These are phyloP conservation scores for Populus tremula DNA, from an alignment of 345 rosid genomes.

Conservation along the genomic window DNA sequence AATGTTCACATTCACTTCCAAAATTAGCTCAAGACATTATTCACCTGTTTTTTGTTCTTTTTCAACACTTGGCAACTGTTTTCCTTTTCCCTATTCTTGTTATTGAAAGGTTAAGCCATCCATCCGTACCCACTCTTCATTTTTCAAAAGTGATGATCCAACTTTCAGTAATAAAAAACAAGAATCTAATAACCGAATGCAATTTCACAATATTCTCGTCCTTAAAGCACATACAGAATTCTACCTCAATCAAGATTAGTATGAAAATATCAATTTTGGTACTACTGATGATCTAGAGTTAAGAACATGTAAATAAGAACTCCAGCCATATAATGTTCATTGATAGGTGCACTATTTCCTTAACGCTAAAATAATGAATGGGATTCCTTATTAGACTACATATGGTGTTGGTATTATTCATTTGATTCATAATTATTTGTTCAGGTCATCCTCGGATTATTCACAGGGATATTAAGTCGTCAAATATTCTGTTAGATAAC, in stretches of 20 bases:
- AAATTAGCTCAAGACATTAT: neutral
- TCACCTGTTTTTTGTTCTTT: neutral
- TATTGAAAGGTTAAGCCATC: neutral
- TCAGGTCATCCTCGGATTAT: constrained; percentile 90
- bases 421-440: constrained; percentile 9
- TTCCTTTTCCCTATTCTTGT: neutral
- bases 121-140: neutral
- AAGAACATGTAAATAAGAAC: neutral
- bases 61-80: neutral
- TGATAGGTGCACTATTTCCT: neutral
- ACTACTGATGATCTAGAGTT: neutral
- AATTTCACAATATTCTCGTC: neutral
- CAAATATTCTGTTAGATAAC: constrained; percentile 87
- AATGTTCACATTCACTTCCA: constrained; percentile 1
- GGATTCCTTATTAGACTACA: neutral
- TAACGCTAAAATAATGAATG: neutral
- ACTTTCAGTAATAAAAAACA: neutral
- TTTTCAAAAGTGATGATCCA: neutral
- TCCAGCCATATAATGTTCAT: neutral
- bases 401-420: neutral
- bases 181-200: neutral
- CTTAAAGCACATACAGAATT: neutral
- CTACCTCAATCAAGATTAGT: neutral
- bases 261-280: neutral
- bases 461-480: constrained; percentile 95